Evolutionary conservation across 331 rosid genomes (phyloP).

Genomic region (Acacia pycnantha): DNA sequence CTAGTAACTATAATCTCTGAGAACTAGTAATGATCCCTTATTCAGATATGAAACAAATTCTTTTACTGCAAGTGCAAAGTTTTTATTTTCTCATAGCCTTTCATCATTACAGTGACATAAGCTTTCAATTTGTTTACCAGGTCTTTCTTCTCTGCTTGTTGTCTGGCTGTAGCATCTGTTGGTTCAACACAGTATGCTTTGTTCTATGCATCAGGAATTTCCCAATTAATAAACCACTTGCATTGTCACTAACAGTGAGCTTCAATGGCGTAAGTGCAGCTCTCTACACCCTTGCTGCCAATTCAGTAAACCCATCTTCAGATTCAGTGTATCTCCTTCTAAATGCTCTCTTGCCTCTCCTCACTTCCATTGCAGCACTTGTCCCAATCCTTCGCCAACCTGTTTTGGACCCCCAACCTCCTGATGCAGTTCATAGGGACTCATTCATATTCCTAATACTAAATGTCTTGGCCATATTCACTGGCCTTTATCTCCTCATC

Average conservation of each 20-base stretch:
- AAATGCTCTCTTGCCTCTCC: slow-evolving; percentile 76
- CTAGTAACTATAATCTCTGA: not conserved
- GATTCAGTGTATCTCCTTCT: slow-evolving; percentile 60
- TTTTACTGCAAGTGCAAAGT: slow-evolving; percentile 6
- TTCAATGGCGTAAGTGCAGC: slow-evolving; percentile 97
- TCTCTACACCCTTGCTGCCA: slow-evolving; percentile 77
- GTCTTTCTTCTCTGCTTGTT: slow-evolving; percentile 67
- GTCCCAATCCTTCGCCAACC: slow-evolving; percentile 85
- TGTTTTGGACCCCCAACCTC: slow-evolving; percentile 54
- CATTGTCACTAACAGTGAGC: slow-evolving; percentile 86
- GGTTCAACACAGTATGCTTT: slow-evolving; percentile 97
- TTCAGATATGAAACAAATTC: slow-evolving; percentile 3
- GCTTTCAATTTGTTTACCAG: slow-evolving; percentile 39
- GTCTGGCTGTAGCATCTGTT: slow-evolving; percentile 91
- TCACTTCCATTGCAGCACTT: slow-evolving; percentile 57
- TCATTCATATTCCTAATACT: slow-evolving; percentile 65
- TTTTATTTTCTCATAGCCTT: slow-evolving; percentile 1
- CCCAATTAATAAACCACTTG: slow-evolving; percentile 74
- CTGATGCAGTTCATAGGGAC: slow-evolving; percentile 65
- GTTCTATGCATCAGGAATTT: slow-evolving; percentile 88
- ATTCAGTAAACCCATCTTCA: slow-evolving; percentile 76
- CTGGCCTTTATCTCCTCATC: slow-evolving; percentile 83
- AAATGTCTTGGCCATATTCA: slow-evolving; percentile 68
- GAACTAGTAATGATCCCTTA: not conserved
- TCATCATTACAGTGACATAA: not conserved